Evolutionary conservation across 1,284 basidiomycete genomes (phyloP), one percentile per base, ranked within the genome.

Genomic region (Ustanciosporium gigantosporum): DNA sequence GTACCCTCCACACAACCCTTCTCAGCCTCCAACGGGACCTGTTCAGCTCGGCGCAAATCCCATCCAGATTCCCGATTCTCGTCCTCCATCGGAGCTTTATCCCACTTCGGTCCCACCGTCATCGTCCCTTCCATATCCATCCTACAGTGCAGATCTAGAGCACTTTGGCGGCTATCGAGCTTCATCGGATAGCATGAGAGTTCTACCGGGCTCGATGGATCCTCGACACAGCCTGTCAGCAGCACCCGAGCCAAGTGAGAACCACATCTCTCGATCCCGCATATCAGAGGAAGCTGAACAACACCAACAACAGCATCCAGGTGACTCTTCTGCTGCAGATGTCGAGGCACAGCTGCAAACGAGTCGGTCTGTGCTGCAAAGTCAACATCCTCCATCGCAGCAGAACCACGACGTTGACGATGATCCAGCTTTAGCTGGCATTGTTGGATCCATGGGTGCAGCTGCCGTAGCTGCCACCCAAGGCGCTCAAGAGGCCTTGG

Each of bases 151-250:
- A 2, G 53, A 64, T 17, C 35, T 64, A 20, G 53, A 64, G 22
- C 20, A 42, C 4, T 57, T 64, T 20, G 53, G 49, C 13, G 53
- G 53, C 25, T 11, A 46, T 5, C 45, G 60, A 11, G 47, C 50
- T 13, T 65, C 61, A 0, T 51, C 44, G 3, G 61, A 65, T 27
- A 65, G 61, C 29, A 50, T 65, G 56, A 49, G 61, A 4, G 61
- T 59, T 11, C 46, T 65, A 4, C 61, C 56, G 2, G 61, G 61
- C 16, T 65, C 61, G 3, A 39, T 62, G 0, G 59, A 56, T 31
- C 59, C 52, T 35, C 31, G 25, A 41, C 5, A 31, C 15, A 9
- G 27, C 25, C 20, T 29, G n/a, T n/a, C 27, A 29, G 27, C 27
- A n/a, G n/a, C 9, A 11, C 27, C 27, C 9, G 27, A n/a, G 9